Percentiles rank a stretch among this genome's conserved stretches.
Conservation (phyloP, 2,329 filamentous ascomycete genomes). For the Ophiostoma perfectum region DNA sequence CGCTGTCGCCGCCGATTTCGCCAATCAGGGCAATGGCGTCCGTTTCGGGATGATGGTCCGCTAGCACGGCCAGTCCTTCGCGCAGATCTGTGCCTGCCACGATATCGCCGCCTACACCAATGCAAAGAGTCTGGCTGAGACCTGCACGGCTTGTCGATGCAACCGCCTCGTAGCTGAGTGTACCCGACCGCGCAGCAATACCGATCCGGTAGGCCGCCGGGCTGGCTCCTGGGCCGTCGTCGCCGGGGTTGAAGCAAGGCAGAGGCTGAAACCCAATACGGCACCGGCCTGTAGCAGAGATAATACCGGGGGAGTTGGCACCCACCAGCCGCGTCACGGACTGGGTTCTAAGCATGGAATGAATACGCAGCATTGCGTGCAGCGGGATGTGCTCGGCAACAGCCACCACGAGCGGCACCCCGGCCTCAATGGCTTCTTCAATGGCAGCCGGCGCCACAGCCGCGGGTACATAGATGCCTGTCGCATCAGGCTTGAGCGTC, state of each 20-base stretch:
- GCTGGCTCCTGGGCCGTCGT: slow-evolving; percentile 30
- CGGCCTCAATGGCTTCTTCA: slow-evolving; percentile 72
- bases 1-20: slow-evolving; percentile 64
- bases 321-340: slow-evolving; percentile 67
- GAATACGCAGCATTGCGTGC: slow-evolving; percentile 67
- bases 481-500: slow-evolving; percentile 67
- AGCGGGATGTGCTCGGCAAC: slow-evolving; percentile 76
- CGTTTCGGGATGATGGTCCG: slow-evolving; percentile 57
- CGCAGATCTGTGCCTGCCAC: slow-evolving; percentile 69
- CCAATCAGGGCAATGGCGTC: slow-evolving; percentile 67
- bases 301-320: slow-evolving; percentile 77
- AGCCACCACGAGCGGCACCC: slow-evolving; percentile 70
- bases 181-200: slow-evolving; percentile 75
- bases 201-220: slow-evolving; percentile 48
- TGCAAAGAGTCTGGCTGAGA: slow-evolving; percentile 69
- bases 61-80: slow-evolving; percentile 63
- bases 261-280: slow-evolving; percentile 73
- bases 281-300: slow-evolving; percentile 68
- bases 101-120: slow-evolving; percentile 73
- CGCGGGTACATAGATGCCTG: slow-evolving; percentile 75
- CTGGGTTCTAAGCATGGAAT: slow-evolving; percentile 66
- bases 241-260: slow-evolving; percentile 61
- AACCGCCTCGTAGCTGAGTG: slow-evolving; percentile 73
- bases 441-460: slow-evolving; percentile 67
- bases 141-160: slow-evolving; percentile 68